phyloP scores from a whole-genome alignment of 108 stramenopile genomes.

The Cafeteria roenbergensis region DNA sequence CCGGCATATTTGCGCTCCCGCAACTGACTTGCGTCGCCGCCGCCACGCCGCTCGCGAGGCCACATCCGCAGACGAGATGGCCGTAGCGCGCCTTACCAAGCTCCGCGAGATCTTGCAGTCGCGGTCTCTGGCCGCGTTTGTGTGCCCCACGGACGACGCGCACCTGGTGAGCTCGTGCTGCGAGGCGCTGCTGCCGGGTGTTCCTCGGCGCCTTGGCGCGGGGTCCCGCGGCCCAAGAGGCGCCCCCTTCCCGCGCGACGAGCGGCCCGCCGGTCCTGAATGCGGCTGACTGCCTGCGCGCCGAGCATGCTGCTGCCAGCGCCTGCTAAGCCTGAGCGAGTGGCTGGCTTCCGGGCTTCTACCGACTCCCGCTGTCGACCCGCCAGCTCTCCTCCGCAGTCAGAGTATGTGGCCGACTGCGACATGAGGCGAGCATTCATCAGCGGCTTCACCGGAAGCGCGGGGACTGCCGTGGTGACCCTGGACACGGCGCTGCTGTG shows the following conservation, averaged over 20 bases:
- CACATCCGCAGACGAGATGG: too few species aligned
- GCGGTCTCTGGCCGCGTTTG: slow-evolving; percentile 30
- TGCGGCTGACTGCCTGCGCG: neutral
- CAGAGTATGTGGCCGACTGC: slow-evolving; percentile 82
- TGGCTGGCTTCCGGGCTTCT: too few species aligned
- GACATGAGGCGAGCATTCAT: slow-evolving; percentile 73
- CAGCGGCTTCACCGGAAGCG: slow-evolving; percentile 75
- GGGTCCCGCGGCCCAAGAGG: too few species aligned
- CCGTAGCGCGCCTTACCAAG: neutral
- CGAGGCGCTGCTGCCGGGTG: neutral
- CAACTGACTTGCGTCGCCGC: too few species aligned
- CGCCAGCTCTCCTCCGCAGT: slow-evolving; percentile 13
- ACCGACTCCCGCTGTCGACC: too few species aligned
- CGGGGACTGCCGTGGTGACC: slow-evolving; percentile 81
- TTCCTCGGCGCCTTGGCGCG: neutral
- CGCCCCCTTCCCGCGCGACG: too few species aligned
- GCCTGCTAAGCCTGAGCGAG: too few species aligned
- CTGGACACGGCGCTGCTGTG: slow-evolving; percentile 53
- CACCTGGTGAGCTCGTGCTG: slow-evolving; percentile 48
- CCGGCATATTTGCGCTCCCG: too few species aligned
- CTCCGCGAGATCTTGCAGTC: neutral
- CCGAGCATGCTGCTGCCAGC: too few species aligned
- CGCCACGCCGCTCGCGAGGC: too few species aligned
- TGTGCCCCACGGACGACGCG: slow-evolving; percentile 70
- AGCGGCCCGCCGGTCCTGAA: too few species aligned